These are phyloP conservation scores for Calonectria naviculata DNA, from an alignment of 2,329 filamentous ascomycete genomes.

Conservation along the genomic window DNA sequence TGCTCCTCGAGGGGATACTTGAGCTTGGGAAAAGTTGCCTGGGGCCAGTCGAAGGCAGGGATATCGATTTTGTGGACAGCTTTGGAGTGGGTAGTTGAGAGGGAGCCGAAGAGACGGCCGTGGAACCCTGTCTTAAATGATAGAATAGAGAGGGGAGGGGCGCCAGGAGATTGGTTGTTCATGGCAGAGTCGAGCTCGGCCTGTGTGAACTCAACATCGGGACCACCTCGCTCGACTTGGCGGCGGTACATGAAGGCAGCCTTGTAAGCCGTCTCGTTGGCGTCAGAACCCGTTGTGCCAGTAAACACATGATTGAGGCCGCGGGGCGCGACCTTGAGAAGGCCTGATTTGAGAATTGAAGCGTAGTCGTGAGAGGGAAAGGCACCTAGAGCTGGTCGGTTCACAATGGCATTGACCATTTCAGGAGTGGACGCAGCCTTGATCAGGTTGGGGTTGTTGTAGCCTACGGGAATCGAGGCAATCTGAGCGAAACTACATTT, in stretches of 20 bases:
- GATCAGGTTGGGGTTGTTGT: conserved; percentile 86
- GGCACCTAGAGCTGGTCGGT: conserved; percentile 89
- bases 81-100: conserved; percentile 92
- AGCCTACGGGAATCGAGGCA: conserved; percentile 90
- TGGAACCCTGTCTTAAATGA: conserved; percentile 92
- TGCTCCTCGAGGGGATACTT: conserved; percentile 90
- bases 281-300: conserved; percentile 87
- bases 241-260: conserved; percentile 94
- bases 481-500: conserved; percentile 84
- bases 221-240: conserved; percentile 82
- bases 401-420: conserved; percentile 85
- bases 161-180: conserved; percentile 83
- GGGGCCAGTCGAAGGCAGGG: conserved; percentile 94
- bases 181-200: conserved; percentile 81
- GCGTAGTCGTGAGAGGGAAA: conserved; percentile 91
- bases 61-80: conserved; percentile 96
- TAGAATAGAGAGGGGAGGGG: conserved; percentile 82
- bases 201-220: conserved; percentile 80
- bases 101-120: conserved; percentile 86
- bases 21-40: conserved; percentile 85
- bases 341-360: conserved; percentile 79
- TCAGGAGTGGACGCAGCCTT: conserved; percentile 78
- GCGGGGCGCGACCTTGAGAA: conserved; percentile 85
- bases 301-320: conserved; percentile 92
- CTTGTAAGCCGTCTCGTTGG: conserved; percentile 96